phyloP scores from a whole-genome alignment of 441 rosid species.

The Mallotus japonicus region DNA sequence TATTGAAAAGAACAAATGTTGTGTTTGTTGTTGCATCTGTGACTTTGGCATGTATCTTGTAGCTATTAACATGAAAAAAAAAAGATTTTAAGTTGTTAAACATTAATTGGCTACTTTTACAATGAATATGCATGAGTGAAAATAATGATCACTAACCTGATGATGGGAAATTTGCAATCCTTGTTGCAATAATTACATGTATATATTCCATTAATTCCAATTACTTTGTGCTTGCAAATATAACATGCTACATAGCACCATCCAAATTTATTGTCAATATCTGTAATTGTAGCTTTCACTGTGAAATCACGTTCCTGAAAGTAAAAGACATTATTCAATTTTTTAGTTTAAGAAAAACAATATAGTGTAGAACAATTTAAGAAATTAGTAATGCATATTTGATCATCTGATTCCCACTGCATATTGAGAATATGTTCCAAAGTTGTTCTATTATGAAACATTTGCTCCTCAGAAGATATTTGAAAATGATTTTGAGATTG shows the following conservation, averaged over 20 bases:
- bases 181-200: not conserved
- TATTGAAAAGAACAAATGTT: not conserved
- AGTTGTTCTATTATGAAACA: not conserved
- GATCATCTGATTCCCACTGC: not conserved
- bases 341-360: not conserved
- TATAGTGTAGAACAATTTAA: not conserved
- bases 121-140: too few species aligned
- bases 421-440: not conserved
- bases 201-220: not conserved
- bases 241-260: not conserved
- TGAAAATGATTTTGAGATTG: not conserved
- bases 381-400: not conserved
- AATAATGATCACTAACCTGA: not conserved
- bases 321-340: not conserved
- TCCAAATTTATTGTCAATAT: not conserved
- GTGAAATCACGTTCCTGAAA: not conserved
- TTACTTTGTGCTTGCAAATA: not conserved
- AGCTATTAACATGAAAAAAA: not conserved
- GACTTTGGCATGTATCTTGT: not conserved
- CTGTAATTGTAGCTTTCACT: not conserved
- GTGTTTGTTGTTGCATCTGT: not conserved
- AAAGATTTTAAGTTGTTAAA: too few species aligned
- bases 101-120: too few species aligned
- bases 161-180: not conserved
- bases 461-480: not conserved